These are phyloP conservation scores for Nothophytophthora sp. DNA, from an alignment of 352 stramenopile genomes.

Conservation along the genomic window DNA sequence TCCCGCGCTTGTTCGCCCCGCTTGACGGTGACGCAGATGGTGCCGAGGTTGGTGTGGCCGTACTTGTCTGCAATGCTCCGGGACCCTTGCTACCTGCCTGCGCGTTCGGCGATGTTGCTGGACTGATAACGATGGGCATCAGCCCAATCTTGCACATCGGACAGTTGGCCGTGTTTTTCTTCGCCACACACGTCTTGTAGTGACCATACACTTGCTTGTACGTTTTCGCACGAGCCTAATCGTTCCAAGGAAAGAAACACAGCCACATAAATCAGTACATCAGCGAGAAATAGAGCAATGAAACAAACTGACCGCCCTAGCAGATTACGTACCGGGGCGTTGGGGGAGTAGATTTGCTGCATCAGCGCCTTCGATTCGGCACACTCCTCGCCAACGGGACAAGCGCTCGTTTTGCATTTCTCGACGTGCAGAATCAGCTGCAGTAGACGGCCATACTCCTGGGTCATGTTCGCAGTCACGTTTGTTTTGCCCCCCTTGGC, in stretches of 20 bases:
- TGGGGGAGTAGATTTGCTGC: slow-evolving; percentile 70
- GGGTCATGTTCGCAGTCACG: slow-evolving; percentile 63
- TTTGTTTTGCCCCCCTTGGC: slow-evolving; percentile 41
- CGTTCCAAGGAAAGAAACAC: not conserved
- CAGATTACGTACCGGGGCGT: slow-evolving; percentile 60
- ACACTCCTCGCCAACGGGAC: slow-evolving; percentile 74
- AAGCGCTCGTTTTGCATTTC: slow-evolving; percentile 65
- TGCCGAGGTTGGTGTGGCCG: slow-evolving; percentile 4
- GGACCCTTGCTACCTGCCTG: slow-evolving; percentile 15
- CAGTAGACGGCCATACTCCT: slow-evolving; percentile 83
- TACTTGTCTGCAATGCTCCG: slow-evolving; percentile 9
- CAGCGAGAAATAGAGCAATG: too few relatives aligned
- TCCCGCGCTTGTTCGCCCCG: slow-evolving; percentile 50
- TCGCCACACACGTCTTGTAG: slow-evolving; percentile 79
- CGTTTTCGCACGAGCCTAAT: slow-evolving; percentile 70
- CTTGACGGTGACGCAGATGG: slow-evolving; percentile 41
- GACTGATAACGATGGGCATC: slow-evolving; percentile 42
- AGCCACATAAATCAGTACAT: not conserved
- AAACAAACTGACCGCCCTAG: too few relatives aligned
- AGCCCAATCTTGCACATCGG: slow-evolving; percentile 87
- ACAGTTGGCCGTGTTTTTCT: slow-evolving; percentile 80
- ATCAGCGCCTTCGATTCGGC: slow-evolving; percentile 74
- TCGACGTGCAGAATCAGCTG: slow-evolving; percentile 88
- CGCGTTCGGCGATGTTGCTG: slow-evolving; percentile 27
- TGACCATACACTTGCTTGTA: slow-evolving; percentile 87